Base-by-base conservation (phyloP, 768 basidiomycete species). In the Lactarius sp. region DNA sequence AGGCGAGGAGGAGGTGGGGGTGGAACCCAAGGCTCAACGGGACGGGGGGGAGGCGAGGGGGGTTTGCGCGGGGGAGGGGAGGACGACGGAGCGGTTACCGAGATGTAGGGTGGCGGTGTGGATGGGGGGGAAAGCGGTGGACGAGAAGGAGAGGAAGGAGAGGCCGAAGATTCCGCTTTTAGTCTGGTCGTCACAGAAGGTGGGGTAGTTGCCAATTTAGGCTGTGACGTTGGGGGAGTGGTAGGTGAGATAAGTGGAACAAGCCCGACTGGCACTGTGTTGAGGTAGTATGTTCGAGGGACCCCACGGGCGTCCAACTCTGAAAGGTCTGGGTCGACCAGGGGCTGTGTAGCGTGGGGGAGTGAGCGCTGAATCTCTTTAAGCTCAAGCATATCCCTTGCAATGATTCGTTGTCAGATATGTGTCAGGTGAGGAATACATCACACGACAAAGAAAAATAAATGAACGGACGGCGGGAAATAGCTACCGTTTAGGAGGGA, bases 361-460 rank as follows among this genome's bases (percentile, higher is more conserved):
- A 68, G 68, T n/a, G 68, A 67, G 20, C 59, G 61, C 37, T 67
- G 68, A 2, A 68, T 68, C 59, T 67, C 68, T 20, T 68, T 68
- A 7, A 68, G 68, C 47, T 68, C 68, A 3, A 68, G 66, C 56
- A 68, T 55, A 33, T 68, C 68, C 55, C 68, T 68, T 67, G 36
- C 16, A 52, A 60, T 56, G 12, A 18, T 39, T 22, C 44, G 46
- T 44, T 4, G 59, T 65, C 27, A 66, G 49, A 59, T 60, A n/a
- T 27, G 16, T 52, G 37, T n/a, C 31, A n/a, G 13, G 33, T 18
- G 49, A 39, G 27, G 20, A 16, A 16, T 37, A 27, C n/a, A 46
- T 37, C 62, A 60, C 37, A 16, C 58, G 36, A 60, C 54, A 44
- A 16, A 31, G 39, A 0, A 55, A 13, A 52, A 50, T n/a, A 20